Percentiles rank a stretch among this genome's conserved stretches.
These are phyloP conservation scores for Epichloe brachyelytri DNA, from an alignment of 2,329 filamentous ascomycete genomes.

Conservation along the genomic window DNA sequence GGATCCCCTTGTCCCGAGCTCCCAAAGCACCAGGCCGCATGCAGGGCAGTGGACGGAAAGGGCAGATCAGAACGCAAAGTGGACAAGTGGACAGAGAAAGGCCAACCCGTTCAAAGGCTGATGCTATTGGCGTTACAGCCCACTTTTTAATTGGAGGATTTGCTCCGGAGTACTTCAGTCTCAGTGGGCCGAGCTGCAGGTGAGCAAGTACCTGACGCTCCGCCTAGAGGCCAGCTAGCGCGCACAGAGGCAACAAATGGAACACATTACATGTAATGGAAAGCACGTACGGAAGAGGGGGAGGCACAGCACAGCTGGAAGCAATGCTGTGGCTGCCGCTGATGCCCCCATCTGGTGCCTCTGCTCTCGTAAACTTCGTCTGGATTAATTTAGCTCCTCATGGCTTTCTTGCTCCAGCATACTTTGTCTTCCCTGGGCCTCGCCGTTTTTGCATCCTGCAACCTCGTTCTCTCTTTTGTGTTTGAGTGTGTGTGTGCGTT, in stretches of 20 bases:
- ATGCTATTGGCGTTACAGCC: not conserved
- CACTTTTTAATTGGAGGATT: slow-evolving; percentile 1
- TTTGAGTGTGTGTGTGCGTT: not conserved
- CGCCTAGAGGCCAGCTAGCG: not conserved
- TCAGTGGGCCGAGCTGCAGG: not conserved
- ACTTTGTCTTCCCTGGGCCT: not conserved
- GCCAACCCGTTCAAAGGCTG: not conserved
- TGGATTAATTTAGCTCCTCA: not conserved
- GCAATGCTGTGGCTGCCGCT: no score
- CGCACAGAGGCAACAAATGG: not conserved
- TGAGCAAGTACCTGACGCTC: not conserved
- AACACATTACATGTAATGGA: not conserved
- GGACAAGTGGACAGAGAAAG: not conserved
- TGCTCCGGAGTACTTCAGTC: not conserved
- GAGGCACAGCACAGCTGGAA: not conserved
- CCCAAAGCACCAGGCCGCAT: no score
- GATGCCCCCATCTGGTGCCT: not conserved
- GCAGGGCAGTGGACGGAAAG: no score
- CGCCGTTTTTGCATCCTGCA: not conserved
- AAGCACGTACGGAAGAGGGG: not conserved
- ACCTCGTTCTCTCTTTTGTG: not conserved
- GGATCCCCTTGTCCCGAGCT: no score
- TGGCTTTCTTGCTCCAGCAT: not conserved
- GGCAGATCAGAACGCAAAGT: not conserved
- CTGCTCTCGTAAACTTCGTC: not conserved